Conservation (phyloP, 2,329 filamentous ascomycete genomes). For the Fusarium solani-melongenae region DNA sequence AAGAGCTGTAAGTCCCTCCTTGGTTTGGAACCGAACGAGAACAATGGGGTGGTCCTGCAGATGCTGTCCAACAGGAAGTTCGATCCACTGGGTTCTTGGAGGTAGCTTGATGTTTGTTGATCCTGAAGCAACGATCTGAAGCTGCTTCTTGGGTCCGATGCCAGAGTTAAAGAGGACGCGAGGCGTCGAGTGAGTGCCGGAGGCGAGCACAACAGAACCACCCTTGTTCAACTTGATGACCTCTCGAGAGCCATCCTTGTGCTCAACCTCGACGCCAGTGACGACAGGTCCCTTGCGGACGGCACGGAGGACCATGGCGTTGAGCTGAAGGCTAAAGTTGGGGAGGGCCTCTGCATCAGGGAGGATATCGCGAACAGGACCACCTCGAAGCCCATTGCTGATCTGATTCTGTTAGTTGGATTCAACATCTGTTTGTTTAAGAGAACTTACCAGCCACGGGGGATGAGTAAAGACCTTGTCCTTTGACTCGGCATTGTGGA, state of each 20-base stretch:
- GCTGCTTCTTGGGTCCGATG: conserved; percentile 72
- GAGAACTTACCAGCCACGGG: conserved; percentile 61
- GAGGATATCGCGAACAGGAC: conserved; percentile 77
- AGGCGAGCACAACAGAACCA: conserved; percentile 74
- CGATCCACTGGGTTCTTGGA: conserved; percentile 63
- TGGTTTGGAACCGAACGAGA: conserved; percentile 44
- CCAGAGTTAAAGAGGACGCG: conserved; percentile 70
- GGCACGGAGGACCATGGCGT: conserved; percentile 73
- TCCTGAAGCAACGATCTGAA: conserved; percentile 55
- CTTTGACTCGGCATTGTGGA: conserved; percentile 69
- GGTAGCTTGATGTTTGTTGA: conserved; percentile 65
- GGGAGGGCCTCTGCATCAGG: conserved; percentile 66
- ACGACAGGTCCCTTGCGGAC: conserved; percentile 70
- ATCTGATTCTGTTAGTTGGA: conserved; percentile 57
- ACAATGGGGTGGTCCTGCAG: conserved; percentile 63
- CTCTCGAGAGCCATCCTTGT: conserved; percentile 60
- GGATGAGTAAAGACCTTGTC: conserved; percentile 73
- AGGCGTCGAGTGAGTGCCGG: conserved; percentile 74
- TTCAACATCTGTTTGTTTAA: no score
- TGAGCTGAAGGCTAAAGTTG: conserved; percentile 74
- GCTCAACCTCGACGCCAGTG: conserved; percentile 74
- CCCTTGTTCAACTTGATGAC: conserved; percentile 69
- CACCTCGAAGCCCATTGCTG: conserved; percentile 72
- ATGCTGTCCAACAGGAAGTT: conserved; percentile 68
- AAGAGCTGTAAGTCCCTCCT: conserved; percentile 34